Conservation (phyloP, 23 red algal species). For the Gracilaria gracilis region DNA sequence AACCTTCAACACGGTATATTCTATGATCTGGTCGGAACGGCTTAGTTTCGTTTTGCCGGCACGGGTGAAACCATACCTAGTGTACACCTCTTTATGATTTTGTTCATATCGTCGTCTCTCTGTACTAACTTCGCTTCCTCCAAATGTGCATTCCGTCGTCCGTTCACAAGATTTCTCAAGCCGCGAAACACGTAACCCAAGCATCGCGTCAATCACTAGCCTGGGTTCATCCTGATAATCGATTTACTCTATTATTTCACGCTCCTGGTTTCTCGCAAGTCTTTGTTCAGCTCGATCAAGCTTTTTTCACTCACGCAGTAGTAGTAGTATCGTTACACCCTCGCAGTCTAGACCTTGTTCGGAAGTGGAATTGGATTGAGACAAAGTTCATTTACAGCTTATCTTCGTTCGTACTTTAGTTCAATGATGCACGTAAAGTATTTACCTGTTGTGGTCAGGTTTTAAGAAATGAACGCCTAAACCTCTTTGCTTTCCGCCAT, state of each 20-base stretch:
- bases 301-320: too few relatives aligned
- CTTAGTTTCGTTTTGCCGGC: slow-evolving; percentile 63
- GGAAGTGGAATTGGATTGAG: neutral
- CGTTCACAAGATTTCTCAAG: neutral
- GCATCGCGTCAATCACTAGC: neutral
- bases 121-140: neutral
- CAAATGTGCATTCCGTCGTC: neutral
- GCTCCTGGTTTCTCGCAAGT: too few relatives aligned
- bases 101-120: neutral
- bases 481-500: neutral
- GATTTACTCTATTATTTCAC: too few relatives aligned
- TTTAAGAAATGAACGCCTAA: neutral
- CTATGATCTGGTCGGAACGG: slow-evolving; percentile 64
- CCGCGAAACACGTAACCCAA: neutral
- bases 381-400: neutral
- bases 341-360: too few relatives aligned
- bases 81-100: neutral
- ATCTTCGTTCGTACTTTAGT: neutral
- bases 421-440: neutral
- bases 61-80: slow-evolving; percentile 62
- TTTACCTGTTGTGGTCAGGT: neutral
- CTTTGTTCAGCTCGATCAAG: too few relatives aligned
- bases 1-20: slow-evolving; percentile 56
- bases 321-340: too few relatives aligned
- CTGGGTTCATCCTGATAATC: too few relatives aligned